Evolutionary conservation across 2,329 filamentous ascomycete genomes (phyloP).

Genomic region (Cordyceps tenuipes): DNA sequence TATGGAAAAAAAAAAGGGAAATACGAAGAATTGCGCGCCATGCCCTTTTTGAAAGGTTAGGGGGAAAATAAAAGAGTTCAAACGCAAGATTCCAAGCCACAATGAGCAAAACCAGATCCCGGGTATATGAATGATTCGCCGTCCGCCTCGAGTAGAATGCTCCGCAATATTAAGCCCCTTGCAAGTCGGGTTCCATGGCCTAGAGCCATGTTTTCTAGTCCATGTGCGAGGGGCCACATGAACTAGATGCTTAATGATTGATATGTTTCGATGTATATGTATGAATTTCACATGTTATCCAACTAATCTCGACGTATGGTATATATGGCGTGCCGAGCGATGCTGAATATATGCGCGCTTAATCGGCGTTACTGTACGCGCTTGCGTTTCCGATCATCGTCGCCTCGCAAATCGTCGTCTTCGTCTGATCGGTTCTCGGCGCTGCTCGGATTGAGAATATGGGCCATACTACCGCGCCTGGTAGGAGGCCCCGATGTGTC

Average conservation of each 20-base stretch:
- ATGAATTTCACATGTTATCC: neutral
- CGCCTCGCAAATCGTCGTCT: conserved; percentile 45
- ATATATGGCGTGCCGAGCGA: neutral
- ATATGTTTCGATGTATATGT: neutral
- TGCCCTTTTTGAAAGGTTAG: neutral
- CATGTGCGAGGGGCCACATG: neutral
- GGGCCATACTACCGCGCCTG: conserved; percentile 52
- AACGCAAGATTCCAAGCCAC: neutral
- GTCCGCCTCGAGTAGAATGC: neutral
- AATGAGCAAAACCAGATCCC: neutral
- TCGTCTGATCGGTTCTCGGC: conserved; percentile 48
- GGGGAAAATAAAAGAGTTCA: neutral
- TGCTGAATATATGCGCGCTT: neutral
- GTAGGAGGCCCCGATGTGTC: conserved; percentile 51
- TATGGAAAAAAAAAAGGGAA: neutral
- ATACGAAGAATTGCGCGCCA: neutral
- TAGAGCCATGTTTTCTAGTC: neutral
- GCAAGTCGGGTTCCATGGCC: conserved; percentile 5
- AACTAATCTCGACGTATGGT: neutral
- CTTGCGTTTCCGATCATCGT: conserved; percentile 55
- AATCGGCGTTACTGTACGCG: conserved; percentile 37
- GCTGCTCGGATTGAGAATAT: conserved; percentile 54
- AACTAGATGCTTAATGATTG: neutral
- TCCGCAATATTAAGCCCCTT: conserved; percentile 9
- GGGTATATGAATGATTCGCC: neutral